phyloP scores from a whole-genome alignment of 345 rosid species.

The Pistacia integerrima region DNA sequence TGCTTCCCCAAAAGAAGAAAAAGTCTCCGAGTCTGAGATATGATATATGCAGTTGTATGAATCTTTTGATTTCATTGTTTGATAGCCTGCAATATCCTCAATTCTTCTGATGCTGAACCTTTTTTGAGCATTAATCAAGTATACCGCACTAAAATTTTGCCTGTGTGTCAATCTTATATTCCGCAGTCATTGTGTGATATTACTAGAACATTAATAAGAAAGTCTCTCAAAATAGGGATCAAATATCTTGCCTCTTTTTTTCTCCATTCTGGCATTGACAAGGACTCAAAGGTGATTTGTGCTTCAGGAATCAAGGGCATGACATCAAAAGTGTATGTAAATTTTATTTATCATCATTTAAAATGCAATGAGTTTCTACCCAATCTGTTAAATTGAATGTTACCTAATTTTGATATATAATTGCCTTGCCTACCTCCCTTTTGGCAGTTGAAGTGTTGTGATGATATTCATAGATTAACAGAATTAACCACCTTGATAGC shows the following conservation, averaged over 20 bases:
- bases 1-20: slow-evolving; percentile 87
- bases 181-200: background rate
- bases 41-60: slow-evolving; percentile 4
- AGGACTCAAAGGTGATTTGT: background rate
- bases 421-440: background rate
- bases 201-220: background rate
- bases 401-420: background rate
- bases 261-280: no score
- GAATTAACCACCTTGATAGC: background rate
- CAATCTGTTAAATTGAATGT: background rate
- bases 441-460: background rate
- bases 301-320: no score
- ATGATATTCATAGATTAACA: background rate
- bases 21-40: slow-evolving; percentile 46
- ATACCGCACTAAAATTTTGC: background rate
- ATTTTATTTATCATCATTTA: background rate
- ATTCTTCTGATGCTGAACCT: background rate
- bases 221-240: background rate
- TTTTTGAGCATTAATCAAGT: background rate
- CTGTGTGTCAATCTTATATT: background rate
- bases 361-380: background rate
- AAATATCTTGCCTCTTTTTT: background rate
- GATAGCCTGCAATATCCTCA: background rate
- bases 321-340: background rate
- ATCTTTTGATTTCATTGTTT: background rate